These are phyloP conservation scores for Alternaria atra DNA, from an alignment of 2,329 filamentous ascomycete species.

Conservation along the genomic window DNA sequence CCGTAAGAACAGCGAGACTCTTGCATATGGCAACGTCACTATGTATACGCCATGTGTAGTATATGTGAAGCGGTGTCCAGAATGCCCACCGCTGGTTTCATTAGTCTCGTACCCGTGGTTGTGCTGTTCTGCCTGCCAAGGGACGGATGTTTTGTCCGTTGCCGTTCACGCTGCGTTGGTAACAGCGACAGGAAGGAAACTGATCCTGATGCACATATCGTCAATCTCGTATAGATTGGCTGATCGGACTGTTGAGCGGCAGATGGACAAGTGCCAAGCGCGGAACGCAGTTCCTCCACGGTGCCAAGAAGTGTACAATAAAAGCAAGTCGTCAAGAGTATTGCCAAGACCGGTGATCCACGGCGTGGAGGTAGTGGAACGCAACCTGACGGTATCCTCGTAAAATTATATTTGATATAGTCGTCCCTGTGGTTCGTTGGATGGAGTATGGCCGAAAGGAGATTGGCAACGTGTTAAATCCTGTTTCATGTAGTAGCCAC, in stretches of 20 bases:
- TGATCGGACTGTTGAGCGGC: conserved; percentile 2
- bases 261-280: conserved; percentile 30
- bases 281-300: conserved; percentile 30
- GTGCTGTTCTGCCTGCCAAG: conserved; percentile 3
- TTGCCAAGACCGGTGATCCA: conserved; percentile 21
- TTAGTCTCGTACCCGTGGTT: neutral
- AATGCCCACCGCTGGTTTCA: neutral
- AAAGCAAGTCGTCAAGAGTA: conserved; percentile 15
- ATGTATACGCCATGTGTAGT: neutral
- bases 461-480: neutral
- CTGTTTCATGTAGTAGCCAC: neutral
- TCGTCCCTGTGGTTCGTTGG: neutral
- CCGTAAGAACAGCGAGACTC: neutral
- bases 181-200: neutral
- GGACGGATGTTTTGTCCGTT: neutral
- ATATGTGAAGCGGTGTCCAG: neutral
- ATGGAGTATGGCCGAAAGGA: neutral
- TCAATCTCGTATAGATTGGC: conserved; percentile 15
- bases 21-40: neutral
- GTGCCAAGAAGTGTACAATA: conserved; percentile 26
- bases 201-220: neutral
- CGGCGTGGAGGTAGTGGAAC: conserved; percentile 5
- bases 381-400: too few species aligned
- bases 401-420: too few species aligned
- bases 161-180: neutral